Evolutionary conservation across 2,329 filamentous ascomycete genomes (phyloP), one percentile per base, ranked within the genome.

Genomic region (Aspergillus ruber): DNA sequence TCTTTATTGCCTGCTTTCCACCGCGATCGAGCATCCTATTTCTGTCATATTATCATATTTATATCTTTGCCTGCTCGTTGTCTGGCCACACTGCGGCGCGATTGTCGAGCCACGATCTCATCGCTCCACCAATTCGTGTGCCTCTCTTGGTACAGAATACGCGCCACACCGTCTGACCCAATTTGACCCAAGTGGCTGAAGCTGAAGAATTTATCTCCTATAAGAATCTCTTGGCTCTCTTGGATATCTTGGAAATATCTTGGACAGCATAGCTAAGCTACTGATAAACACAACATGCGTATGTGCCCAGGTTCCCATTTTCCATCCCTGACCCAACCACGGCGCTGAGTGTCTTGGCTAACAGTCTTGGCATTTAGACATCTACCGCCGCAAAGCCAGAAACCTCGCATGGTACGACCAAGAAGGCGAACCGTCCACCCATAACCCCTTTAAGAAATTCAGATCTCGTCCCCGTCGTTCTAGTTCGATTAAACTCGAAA

Each of bases 371-470:
- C 36, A 32, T 27, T 1, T n/a, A 73, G 70, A 72, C 53, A 70
- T 62, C 53, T 69, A 68, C 48, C 64, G 66, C 41, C 60, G 64
- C 33, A 56, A 63, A 50, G 69, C 69, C 47, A 64, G 62, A 29
- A 59, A 60, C 15, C 57, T 67, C 44, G 69, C 70, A 38, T 72
- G 70, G 70, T 71, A 71, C 49, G 67, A 69, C 47, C 55, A 64
- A 12, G 66, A 70, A 29, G 68, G 61, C 46, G 63, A 69, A 46
- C 55, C 59, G 5, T 55, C 65, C 6, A 64, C 56, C 4, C 61
- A 62, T 45, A 73, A 73, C 45, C 70, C 70, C 13, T 73, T 72
- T 51, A 68, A 67, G 44, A 71, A 70, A 46, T 63, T 67, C 51
- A 61, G 61, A 35, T 43, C 55, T 29, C 60, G 56, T 21, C 58